Conservation (phyloP, 345 rosid genomes). For the Eucalyptus coolabah region DNA sequence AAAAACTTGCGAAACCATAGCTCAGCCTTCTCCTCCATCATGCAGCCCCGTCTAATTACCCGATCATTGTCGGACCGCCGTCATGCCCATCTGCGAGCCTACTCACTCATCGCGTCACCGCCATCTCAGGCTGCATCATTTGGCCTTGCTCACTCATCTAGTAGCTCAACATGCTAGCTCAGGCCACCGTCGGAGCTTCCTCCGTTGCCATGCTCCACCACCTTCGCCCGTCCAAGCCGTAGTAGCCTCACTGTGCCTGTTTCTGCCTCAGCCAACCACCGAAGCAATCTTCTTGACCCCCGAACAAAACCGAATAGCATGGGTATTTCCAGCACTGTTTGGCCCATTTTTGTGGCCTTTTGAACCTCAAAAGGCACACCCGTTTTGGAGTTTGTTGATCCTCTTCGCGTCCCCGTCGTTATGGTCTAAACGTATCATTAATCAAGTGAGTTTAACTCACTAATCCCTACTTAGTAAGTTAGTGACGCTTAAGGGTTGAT, state of each 20-base stretch:
- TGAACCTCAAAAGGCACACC: accelerated
- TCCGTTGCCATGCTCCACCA: accelerated
- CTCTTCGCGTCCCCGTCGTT: accelerated
- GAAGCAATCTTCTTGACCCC: accelerated
- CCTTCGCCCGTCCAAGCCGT: accelerated
- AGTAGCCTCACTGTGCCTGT: accelerated
- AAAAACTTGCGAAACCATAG: too few relatives aligned
- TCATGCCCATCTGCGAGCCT: accelerated
- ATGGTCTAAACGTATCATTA: accelerated
- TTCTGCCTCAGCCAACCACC: accelerated
- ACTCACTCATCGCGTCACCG: accelerated
- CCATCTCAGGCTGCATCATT: too few relatives aligned
- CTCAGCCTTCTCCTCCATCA: accelerated
- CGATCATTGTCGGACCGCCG: accelerated
- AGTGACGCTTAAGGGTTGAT: too few relatives aligned
- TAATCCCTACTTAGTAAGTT: too few relatives aligned
- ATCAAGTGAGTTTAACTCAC: too few relatives aligned
- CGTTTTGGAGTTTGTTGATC: too few relatives aligned
- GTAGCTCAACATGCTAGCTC: accelerated
- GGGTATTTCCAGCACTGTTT: too few relatives aligned
- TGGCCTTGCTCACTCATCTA: accelerated
- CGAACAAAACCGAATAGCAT: accelerated
- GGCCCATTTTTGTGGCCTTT: too few relatives aligned
- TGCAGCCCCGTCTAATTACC: accelerated
- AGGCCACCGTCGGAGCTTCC: too few relatives aligned